A percentile compares a stretch with the other conserved stretches of the same genome.
phyloP scores from a whole-genome alignment of 169 alveolate species.

The Eimeria falciformis region DNA sequence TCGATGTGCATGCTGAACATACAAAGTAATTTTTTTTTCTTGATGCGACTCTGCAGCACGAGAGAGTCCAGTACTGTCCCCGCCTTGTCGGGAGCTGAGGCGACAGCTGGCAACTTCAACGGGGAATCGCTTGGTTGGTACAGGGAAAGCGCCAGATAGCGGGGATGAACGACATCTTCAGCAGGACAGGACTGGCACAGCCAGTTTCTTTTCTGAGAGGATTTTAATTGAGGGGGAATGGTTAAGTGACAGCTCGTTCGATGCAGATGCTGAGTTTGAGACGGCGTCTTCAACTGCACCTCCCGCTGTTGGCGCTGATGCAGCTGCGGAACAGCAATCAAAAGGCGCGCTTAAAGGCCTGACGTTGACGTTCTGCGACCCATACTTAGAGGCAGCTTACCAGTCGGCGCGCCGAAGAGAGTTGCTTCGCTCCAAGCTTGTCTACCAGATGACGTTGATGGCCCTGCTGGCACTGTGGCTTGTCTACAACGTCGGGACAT shows the following conservation, averaged over 20 bases:
- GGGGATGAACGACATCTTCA: constrained; percentile 50
- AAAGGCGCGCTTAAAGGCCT: constrained; percentile 50
- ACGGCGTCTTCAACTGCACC: constrained; percentile 24
- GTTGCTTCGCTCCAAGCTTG: constrained; percentile 44
- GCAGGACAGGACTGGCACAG: constrained; percentile 45
- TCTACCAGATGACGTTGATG: not conserved
- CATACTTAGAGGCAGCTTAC: constrained; percentile 64
- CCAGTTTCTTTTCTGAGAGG: constrained; percentile 39
- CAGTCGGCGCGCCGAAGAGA: constrained; percentile 59
- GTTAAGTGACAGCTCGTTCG: constrained; percentile 60
- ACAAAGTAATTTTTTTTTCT: not conserved
- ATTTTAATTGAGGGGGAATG: constrained; percentile 44
- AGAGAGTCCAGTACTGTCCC: constrained; percentile 39
- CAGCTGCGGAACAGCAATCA: constrained; percentile 58
- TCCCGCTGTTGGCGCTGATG: constrained; percentile 53
- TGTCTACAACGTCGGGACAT: not conserved
- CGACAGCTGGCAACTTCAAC: constrained; percentile 32
- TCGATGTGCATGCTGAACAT: not conserved
- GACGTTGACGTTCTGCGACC: constrained; percentile 57
- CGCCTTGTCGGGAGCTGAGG: constrained; percentile 36
- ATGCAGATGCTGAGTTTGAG: constrained; percentile 40
- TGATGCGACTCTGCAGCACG: constrained; percentile 27
- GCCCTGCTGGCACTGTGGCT: constrained; percentile 45
- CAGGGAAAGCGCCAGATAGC: constrained; percentile 34
- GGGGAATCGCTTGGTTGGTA: not conserved